Percentiles rank a stretch among this genome's conserved stretches.
Conservation (phyloP, 1,139 yeast species). For the Chernovozyma sophiae-reginae region DNA sequence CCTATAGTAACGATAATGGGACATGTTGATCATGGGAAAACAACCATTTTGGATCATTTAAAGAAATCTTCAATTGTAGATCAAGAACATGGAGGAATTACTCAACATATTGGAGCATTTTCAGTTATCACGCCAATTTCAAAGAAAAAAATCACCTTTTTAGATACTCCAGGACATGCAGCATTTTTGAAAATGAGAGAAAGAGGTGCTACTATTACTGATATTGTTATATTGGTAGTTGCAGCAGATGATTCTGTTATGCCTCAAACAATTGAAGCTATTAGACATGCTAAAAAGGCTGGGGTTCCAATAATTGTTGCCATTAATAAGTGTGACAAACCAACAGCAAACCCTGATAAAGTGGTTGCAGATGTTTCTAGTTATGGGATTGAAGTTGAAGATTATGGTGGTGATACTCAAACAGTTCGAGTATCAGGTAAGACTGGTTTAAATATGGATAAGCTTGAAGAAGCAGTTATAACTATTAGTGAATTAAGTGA, state of each 20-base stretch:
- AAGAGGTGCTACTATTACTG: slow-evolving; percentile 93
- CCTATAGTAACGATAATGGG: slow-evolving; percentile 99
- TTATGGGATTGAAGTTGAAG: slow-evolving; percentile 82
- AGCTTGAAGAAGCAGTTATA: slow-evolving; percentile 83
- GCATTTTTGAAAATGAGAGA: slow-evolving; percentile 96
- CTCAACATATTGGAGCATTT: slow-evolving; percentile 98
- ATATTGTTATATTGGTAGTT: slow-evolving; percentile 87
- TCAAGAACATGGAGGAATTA: slow-evolving; percentile 92
- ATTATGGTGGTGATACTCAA: slow-evolving; percentile 94
- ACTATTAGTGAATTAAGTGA: slow-evolving; percentile 83
- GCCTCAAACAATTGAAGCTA: slow-evolving; percentile 97
- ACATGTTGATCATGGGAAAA: slow-evolving; percentile 97
- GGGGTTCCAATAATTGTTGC: slow-evolving; percentile 90
- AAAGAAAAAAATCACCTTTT: slow-evolving; percentile 73
- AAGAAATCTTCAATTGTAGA: slow-evolving; percentile 80
- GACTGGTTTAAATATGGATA: slow-evolving; percentile 79
- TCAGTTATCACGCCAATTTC: slow-evolving; percentile 75
- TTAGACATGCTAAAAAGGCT: slow-evolving; percentile 82
- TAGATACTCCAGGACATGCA: slow-evolving; percentile 98
- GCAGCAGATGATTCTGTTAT: slow-evolving; percentile 97
- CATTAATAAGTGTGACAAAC: slow-evolving; percentile 86
- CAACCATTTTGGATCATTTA: slow-evolving; percentile 83
- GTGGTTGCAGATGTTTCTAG: slow-evolving; percentile 75
- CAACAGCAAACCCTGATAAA: slow-evolving; percentile 64
- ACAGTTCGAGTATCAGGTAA: slow-evolving; percentile 85